These are phyloP conservation scores for Ustilago xerochloae DNA, from an alignment of 1,284 basidiomycete species.

Conservation along the genomic window DNA sequence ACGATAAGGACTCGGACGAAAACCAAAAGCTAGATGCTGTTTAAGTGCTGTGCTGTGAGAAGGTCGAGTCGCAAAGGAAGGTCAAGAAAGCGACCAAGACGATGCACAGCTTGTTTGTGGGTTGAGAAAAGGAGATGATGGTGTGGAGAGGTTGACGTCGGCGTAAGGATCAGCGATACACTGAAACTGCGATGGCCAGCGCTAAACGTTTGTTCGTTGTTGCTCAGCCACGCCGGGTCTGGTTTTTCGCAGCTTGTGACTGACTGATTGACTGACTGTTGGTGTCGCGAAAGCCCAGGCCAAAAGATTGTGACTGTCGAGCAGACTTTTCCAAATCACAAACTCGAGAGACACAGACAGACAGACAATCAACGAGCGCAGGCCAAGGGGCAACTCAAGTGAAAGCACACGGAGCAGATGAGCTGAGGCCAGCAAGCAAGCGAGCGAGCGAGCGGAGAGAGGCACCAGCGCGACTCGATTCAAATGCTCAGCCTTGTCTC, in stretches of 20 bases:
- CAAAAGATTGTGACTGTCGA: background rate
- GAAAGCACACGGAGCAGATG: slow-evolving; percentile 4
- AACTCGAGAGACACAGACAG: background rate
- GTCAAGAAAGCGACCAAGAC: background rate
- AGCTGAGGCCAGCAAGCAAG: slow-evolving; percentile 11
- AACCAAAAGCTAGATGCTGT: background rate
- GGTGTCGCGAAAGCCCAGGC: slow-evolving; percentile 1
- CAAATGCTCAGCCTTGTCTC: background rate
- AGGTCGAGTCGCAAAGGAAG: slow-evolving; percentile 6
- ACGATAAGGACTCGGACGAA: slow-evolving; percentile 1
- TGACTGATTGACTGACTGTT: background rate
- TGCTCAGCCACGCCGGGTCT: background rate
- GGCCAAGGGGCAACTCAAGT: slow-evolving; percentile 2
- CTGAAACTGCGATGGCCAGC: slow-evolving; percentile 23
- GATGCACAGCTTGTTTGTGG: slow-evolving; percentile 14
- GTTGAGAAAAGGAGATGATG: slow-evolving; percentile 12
- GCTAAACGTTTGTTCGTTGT: slow-evolving; percentile 5
- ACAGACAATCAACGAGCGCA: background rate
- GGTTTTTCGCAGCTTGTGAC: background rate
- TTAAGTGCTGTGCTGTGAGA: background rate
- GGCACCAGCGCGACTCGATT: background rate
- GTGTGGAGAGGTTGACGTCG: slow-evolving; percentile 13
- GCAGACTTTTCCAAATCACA: background rate
- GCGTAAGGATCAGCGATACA: background rate
- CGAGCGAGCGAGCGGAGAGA: background rate